These are phyloP conservation scores for Xylaria nigripes DNA, from an alignment of 495 filamentous ascomycete species.

Conservation along the genomic window DNA sequence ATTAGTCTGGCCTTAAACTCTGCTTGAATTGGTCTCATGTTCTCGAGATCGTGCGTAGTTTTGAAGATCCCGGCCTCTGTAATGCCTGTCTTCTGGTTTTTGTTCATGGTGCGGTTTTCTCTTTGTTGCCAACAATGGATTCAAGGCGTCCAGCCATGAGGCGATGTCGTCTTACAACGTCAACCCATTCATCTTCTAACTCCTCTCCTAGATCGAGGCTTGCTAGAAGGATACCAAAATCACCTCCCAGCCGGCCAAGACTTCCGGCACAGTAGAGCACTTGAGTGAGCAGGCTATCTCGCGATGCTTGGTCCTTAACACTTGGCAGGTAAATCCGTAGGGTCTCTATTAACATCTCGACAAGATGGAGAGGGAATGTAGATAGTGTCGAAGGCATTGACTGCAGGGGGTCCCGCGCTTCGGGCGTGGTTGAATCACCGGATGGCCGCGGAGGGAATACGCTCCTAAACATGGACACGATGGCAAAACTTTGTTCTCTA, in stretches of 20 bases:
- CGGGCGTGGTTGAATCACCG: constrained; percentile 17
- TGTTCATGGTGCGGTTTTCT: constrained; percentile 7
- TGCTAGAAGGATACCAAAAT: constrained; percentile 84
- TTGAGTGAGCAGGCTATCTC: constrained; percentile 86
- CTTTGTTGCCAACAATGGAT: constrained; percentile 57
- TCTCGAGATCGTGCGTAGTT: background rate
- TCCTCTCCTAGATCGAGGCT: constrained; percentile 52
- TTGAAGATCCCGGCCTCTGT: background rate
- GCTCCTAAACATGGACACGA: constrained; percentile 82
- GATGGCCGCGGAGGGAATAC: constrained; percentile 60
- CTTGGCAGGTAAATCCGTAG: constrained; percentile 74
- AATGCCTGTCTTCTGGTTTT: background rate
- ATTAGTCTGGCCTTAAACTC: background rate
- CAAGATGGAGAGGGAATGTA: constrained; percentile 80
- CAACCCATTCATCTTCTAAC: constrained; percentile 73
- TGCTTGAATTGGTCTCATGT: background rate
- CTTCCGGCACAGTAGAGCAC: constrained; percentile 93
- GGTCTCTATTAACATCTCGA: constrained; percentile 70
- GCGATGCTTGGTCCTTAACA: constrained; percentile 66
- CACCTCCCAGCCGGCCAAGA: constrained; percentile 81
- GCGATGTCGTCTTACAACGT: constrained; percentile 82
- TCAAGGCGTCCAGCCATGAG: constrained; percentile 80
- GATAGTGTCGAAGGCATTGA: constrained; percentile 68
- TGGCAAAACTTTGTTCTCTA: constrained; percentile 93
- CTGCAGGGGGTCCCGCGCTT: constrained; percentile 49